Conservation (phyloP, 305 asterid species). For the Fraxinus albicans region DNA sequence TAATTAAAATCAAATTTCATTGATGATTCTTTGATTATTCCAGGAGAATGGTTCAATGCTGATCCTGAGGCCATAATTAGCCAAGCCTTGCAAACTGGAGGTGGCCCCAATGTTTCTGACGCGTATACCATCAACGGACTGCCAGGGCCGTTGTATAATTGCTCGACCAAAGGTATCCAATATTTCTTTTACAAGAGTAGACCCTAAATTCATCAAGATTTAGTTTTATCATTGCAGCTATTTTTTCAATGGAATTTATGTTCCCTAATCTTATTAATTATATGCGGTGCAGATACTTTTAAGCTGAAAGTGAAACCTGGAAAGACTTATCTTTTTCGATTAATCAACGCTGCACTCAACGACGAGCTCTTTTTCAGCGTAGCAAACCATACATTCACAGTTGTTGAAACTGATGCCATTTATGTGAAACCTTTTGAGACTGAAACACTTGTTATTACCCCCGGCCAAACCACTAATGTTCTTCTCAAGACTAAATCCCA, state of each 20-base stretch:
- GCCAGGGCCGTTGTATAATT: slow-evolving; percentile 57
- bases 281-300: slow-evolving; percentile 39
- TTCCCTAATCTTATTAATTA: background rate
- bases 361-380: slow-evolving; percentile 59
- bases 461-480: slow-evolving; percentile 55
- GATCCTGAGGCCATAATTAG: slow-evolving; percentile 58
- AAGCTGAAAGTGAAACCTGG: slow-evolving; percentile 51
- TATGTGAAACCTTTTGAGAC: slow-evolving; percentile 55
- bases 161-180: slow-evolving; percentile 49
- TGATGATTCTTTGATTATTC: background rate
- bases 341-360: slow-evolving; percentile 54
- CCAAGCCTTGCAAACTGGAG: slow-evolving; percentile 56
- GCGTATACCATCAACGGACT: slow-evolving; percentile 62
- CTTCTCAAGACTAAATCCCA: slow-evolving; percentile 42
- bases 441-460: slow-evolving; percentile 44
- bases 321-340: slow-evolving; percentile 53
- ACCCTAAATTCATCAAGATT: background rate
- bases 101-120: slow-evolving; percentile 63
- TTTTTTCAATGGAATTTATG: too few species aligned
- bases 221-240: too few species aligned
- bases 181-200: background rate
- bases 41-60: slow-evolving; percentile 64
- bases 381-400: slow-evolving; percentile 51
- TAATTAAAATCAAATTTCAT: background rate
- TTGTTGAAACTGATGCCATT: slow-evolving; percentile 53